A percentile compares a stretch with the other conserved stretches of the same genome.
These are phyloP conservation scores for Apostasia ramifera DNA, from an alignment of 106 monocot species.

Conservation along the genomic window DNA sequence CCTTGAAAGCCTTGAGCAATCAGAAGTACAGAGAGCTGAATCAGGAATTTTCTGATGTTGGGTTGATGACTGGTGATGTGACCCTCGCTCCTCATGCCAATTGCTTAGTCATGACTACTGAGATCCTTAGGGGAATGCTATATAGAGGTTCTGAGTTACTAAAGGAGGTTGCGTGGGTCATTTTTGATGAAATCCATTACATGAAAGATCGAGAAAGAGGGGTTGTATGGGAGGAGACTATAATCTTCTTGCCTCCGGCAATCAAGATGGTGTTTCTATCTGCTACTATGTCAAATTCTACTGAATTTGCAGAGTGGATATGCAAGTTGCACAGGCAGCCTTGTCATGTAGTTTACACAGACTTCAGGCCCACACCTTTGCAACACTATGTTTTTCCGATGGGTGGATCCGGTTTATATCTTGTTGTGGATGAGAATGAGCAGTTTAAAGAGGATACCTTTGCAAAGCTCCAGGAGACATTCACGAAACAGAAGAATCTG, in stretches of 20 bases:
- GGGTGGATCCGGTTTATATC: constrained; percentile 81
- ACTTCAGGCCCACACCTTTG: constrained; percentile 93
- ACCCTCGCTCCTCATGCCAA: constrained; percentile 87
- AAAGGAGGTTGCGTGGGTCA: constrained; percentile 99
- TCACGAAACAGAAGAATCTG: constrained; percentile 50
- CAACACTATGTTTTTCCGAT: constrained; percentile 95
- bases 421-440: constrained; percentile 97
- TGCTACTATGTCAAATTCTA: constrained; percentile 98
- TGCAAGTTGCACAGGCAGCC: constrained; percentile 94
- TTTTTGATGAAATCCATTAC: constrained; percentile 99
- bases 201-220: constrained; percentile 99
- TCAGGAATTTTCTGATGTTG: constrained; percentile 94
- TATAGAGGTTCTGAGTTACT: constrained; percentile 92
- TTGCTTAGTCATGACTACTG: constrained; percentile 97
- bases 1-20: constrained; percentile 92
- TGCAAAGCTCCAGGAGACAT: constrained; percentile 74
- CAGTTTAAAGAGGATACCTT: constrained; percentile 96
- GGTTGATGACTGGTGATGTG: constrained; percentile 95
- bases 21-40: constrained; percentile 96
- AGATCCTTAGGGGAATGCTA: constrained; percentile 95
- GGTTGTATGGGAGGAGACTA: constrained; percentile 99
- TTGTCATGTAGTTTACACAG: constrained; percentile 98
- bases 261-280: constrained; percentile 99
- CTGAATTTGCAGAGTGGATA: constrained; percentile 99
- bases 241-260: constrained; percentile 83